These are phyloP conservation scores for Triticum timopheevii DNA, from an alignment of 176 grass and related monocot species.

Conservation along the genomic window DNA sequence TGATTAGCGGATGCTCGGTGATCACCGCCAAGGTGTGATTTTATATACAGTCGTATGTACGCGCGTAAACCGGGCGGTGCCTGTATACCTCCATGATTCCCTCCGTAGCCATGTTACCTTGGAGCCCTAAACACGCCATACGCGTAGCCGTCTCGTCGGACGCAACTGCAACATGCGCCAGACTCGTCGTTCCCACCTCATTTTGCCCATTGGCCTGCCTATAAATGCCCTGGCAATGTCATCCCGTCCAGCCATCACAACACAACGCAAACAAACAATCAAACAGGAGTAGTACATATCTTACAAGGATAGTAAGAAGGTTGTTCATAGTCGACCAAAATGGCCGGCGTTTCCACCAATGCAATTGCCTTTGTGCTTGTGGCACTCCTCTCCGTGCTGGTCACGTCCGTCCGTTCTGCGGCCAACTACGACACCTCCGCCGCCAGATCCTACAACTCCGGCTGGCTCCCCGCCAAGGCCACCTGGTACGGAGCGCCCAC, in stretches of 20 bases:
- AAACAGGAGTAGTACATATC: background rate
- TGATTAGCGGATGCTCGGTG: background rate
- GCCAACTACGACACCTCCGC: background rate
- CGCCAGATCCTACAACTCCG: background rate
- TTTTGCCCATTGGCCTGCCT: background rate
- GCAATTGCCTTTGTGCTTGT: background rate
- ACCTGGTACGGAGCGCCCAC: conserved; percentile 65
- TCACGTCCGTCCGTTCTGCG: background rate
- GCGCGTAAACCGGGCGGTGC: conserved; percentile 10
- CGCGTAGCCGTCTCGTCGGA: background rate
- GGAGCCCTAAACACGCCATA: background rate
- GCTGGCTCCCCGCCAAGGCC: conserved; percentile 43
- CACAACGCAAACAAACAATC: background rate
- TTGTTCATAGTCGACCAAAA: background rate
- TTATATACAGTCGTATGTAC: background rate
- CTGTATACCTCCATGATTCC: conserved; percentile 20
- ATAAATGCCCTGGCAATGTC: conserved; percentile 35
- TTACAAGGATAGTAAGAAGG: background rate
- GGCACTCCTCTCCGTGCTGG: conserved; percentile 21
- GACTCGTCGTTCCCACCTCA: background rate
- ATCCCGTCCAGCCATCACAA: background rate
- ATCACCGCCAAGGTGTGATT: background rate
- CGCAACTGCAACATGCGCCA: background rate
- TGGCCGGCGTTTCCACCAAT: background rate
- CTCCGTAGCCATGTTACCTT: conserved; percentile 41